Conservation (phyloP, 495 filamentous ascomycete genomes). For the Hyaloscypha bicolor region DNA sequence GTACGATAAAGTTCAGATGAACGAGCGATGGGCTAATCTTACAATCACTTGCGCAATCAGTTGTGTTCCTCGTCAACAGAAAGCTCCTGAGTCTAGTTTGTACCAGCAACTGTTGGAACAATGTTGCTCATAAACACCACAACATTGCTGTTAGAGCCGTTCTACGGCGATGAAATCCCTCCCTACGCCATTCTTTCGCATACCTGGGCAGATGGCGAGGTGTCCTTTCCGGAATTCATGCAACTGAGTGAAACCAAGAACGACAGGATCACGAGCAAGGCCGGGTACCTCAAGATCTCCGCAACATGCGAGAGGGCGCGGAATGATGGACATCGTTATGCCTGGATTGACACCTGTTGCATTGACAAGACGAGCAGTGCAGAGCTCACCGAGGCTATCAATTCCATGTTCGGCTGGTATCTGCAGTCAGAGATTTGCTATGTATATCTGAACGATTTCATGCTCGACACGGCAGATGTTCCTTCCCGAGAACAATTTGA, state of each 20-base stretch:
- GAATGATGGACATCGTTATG: conserved; percentile 3
- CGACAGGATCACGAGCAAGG: conserved; percentile 1
- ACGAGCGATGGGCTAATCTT: too few relatives aligned
- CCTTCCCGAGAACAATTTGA: conserved; percentile 7
- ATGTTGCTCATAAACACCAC: conserved; percentile 14
- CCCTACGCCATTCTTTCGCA: conserved; percentile 15
- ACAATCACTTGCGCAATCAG: too few relatives aligned
- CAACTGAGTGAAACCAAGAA: conserved; percentile 3
- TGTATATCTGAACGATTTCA: conserved; percentile 35
- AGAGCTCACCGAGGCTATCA: neutral
- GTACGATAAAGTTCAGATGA: too few relatives aligned
- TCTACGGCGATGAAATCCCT: conserved; percentile 12
- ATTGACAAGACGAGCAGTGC: conserved; percentile 39
- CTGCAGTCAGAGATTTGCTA: conserved; percentile 35
- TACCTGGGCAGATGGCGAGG: conserved; percentile 9
- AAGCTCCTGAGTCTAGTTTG: too few relatives aligned
- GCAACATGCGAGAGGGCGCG: neutral
- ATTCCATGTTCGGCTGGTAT: conserved; percentile 38
- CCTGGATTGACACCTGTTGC: conserved; percentile 49
- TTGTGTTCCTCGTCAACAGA: too few relatives aligned
- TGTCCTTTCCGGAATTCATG: conserved; percentile 8
- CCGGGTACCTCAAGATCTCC: conserved; percentile 3
- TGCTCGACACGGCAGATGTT: conserved; percentile 6
- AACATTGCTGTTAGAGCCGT: conserved; percentile 3
- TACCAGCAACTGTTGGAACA: too few relatives aligned